Evolutionary conservation across 805 yeast species (phyloP).

Genomic region (Starmerella vitae): DNA sequence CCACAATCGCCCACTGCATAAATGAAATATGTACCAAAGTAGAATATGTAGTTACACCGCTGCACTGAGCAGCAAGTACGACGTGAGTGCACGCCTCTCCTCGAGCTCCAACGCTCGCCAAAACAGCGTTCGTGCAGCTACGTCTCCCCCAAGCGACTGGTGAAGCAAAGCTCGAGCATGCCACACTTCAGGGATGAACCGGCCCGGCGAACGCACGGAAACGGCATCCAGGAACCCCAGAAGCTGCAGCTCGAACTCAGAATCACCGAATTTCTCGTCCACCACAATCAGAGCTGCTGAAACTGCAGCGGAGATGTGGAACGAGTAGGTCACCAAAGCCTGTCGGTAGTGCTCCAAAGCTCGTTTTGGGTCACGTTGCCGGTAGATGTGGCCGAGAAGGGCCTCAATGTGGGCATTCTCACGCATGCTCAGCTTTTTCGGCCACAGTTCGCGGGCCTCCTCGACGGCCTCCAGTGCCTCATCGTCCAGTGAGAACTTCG

Average conservation of each 20-base stretch:
- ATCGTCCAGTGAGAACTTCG: slow-evolving; percentile 37
- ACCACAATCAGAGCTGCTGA: slow-evolving; percentile 14
- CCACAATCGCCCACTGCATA: too few species aligned
- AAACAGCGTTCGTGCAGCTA: slow-evolving; percentile 36
- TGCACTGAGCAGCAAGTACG: slow-evolving; percentile 5
- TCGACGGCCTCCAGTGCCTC: slow-evolving; percentile 61
- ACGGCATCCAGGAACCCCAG: slow-evolving; percentile 15
- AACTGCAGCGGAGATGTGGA: slow-evolving; percentile 15
- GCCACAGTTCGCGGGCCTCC: slow-evolving; percentile 51
- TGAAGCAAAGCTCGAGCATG: slow-evolving; percentile 51
- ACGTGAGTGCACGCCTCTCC: slow-evolving; percentile 15
- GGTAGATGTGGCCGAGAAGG: slow-evolving; percentile 8
- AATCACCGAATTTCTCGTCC: background rate
- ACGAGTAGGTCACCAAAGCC: slow-evolving; percentile 17
- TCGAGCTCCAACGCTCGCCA: slow-evolving; percentile 32
- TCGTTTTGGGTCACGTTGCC: slow-evolving; percentile 3
- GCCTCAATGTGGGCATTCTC: slow-evolving; percentile 6
- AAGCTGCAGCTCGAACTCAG: slow-evolving; percentile 3
- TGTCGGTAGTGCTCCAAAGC: slow-evolving; percentile 13
- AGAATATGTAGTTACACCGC: too few species aligned
- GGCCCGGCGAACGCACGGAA: slow-evolving; percentile 29
- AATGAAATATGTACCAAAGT: too few species aligned
- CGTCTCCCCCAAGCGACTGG: slow-evolving; percentile 43
- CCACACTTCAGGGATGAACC: slow-evolving; percentile 49
- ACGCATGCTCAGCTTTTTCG: slow-evolving; percentile 30